A percentile compares a stretch with the other conserved stretches of the same genome.
These are phyloP conservation scores for Leucaena leucocephala DNA, from an alignment of 306 rosid genomes.

Conservation along the genomic window DNA sequence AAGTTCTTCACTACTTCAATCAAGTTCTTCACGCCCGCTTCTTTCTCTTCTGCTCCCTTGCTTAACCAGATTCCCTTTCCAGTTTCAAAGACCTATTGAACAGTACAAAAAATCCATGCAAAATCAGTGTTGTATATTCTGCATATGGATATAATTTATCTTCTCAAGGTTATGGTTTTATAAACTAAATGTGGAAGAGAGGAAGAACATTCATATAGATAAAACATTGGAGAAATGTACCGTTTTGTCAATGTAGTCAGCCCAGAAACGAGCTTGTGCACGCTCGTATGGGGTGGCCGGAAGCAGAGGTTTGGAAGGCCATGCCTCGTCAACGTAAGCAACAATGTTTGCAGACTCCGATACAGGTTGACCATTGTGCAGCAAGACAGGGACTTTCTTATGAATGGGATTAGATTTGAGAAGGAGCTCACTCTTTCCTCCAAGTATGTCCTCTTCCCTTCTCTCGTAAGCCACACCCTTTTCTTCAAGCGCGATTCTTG, in stretches of 20 bases:
- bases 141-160: background rate
- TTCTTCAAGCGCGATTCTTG: conserved; percentile 60
- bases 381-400: conserved; percentile 62
- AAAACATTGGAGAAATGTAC: no score
- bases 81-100: conserved; percentile 50
- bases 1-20: conserved; percentile 48
- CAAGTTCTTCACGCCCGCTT: conserved; percentile 55
- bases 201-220: no score
- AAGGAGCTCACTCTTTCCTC: conserved; percentile 63
- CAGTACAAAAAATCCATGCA: background rate
- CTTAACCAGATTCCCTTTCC: conserved; percentile 53
- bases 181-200: no score
- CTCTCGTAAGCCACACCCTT: conserved; percentile 46
- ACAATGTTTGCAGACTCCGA: conserved; percentile 58
- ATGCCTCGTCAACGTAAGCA: conserved; percentile 53
- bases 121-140: background rate
- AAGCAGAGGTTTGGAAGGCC: conserved; percentile 61
- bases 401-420: conserved; percentile 64
- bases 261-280: no score
- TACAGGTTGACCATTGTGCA: conserved; percentile 60
- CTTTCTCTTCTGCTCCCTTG: conserved; percentile 69
- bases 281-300: conserved; percentile 53
- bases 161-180: no score
- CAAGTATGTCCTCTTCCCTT: conserved; percentile 63
- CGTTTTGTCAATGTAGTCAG: no score